These are phyloP conservation scores for Protomyces macrosporus DNA, from an alignment of 1,139 yeast species.

Conservation along the genomic window DNA sequence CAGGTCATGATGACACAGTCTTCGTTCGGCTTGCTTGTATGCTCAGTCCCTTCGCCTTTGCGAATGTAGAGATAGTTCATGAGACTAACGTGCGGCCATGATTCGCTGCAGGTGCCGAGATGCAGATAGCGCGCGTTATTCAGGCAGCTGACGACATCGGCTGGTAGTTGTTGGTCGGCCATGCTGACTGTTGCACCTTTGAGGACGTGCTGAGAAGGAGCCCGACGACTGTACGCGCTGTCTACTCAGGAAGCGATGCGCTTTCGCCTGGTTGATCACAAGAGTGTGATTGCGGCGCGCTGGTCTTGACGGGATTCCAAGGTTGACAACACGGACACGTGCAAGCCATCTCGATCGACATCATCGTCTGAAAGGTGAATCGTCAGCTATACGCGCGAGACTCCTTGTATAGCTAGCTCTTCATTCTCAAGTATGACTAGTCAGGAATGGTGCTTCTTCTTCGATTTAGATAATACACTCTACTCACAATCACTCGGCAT, in stretches of 20 bases:
- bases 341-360: not conserved
- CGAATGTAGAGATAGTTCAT: constrained; percentile 75
- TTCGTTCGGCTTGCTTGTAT: constrained; percentile 37
- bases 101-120: constrained; percentile 63
- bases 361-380: not conserved
- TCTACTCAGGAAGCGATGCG: too few relatives aligned
- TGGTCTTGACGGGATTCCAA: too few relatives aligned
- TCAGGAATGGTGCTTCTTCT: constrained; percentile 49
- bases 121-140: constrained; percentile 46
- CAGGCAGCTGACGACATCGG: constrained; percentile 22
- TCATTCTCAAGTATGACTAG: not conserved
- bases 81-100: constrained; percentile 76
- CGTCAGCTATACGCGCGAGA: not conserved
- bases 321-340: too few relatives aligned
- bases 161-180: constrained; percentile 12
- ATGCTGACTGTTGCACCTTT: too few relatives aligned
- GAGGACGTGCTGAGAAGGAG: too few relatives aligned
- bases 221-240: too few relatives aligned
- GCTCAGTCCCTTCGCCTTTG: constrained; percentile 34
- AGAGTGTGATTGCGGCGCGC: too few relatives aligned
- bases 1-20: constrained; percentile 63
- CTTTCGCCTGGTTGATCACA: too few relatives aligned
- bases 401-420: not conserved
- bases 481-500: constrained; percentile 69
- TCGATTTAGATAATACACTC: constrained; percentile 88